phyloP scores from a whole-genome alignment of 768 basidiomycete genomes.

The Chalciporus chontae region DNA sequence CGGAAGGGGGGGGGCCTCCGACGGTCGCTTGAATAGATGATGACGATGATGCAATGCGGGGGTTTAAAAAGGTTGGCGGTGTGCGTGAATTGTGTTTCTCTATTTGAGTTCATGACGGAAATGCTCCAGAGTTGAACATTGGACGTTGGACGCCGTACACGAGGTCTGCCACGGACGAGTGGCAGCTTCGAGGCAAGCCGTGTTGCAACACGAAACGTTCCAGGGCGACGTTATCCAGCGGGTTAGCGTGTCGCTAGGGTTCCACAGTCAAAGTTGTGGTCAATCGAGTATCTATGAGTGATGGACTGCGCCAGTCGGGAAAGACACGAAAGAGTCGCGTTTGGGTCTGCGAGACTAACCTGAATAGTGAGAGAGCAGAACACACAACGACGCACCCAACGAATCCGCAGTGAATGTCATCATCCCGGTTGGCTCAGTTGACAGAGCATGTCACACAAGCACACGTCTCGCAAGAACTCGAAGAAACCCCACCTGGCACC shows the following conservation, averaged over 20 bases:
- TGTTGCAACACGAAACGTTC: slow-evolving; percentile 1
- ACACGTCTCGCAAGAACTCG: not conserved
- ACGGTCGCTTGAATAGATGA: no score
- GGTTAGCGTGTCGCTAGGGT: slow-evolving; percentile 1
- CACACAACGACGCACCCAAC: not conserved
- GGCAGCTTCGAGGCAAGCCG: slow-evolving; percentile 13
- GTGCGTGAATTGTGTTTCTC: not conserved
- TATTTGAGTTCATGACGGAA: not conserved
- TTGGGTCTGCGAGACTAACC: not conserved
- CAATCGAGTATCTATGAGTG: not conserved
- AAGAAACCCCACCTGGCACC: not conserved
- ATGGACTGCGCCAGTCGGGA: not conserved
- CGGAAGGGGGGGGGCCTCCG: no score
- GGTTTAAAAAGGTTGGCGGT: not conserved
- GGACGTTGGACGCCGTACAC: slow-evolving; percentile 3
- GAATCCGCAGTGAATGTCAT: no score
- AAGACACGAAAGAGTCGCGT: not conserved
- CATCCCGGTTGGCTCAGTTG: no score
- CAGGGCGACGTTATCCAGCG: not conserved
- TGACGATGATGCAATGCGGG: not conserved
- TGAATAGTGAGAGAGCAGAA: no score
- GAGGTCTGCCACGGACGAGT: slow-evolving; percentile 5
- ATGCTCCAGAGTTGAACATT: not conserved
- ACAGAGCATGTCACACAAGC: no score
- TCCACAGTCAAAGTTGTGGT: slow-evolving; percentile 17